A percentile compares a stretch with the other conserved stretches of the same genome.
Conservation (phyloP, 2,329 filamentous ascomycete genomes). For the Amphichorda felina region DNA sequence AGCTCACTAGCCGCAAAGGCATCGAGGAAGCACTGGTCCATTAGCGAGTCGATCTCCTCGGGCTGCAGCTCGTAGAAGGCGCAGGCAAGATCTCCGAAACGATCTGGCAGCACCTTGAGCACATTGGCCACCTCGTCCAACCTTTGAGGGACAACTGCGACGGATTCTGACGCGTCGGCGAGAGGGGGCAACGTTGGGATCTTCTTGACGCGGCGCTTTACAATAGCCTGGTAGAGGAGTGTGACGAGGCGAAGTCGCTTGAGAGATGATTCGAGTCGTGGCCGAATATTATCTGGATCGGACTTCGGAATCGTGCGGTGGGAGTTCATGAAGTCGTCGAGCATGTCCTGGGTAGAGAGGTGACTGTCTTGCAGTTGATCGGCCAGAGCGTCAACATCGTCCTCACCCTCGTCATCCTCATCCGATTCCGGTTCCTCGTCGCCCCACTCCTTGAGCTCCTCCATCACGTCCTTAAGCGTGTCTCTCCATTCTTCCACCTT, state of each 20-base stretch:
- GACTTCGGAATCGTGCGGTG: constrained; percentile 48
- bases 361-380: constrained; percentile 19
- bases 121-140: constrained; percentile 44
- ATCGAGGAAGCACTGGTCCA: constrained; percentile 48
- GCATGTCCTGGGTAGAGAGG: constrained; percentile 37
- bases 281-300: constrained; percentile 51
- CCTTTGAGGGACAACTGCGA: constrained; percentile 17
- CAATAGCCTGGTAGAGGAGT: constrained; percentile 56
- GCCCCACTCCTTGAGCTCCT: constrained; percentile 81
- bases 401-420: constrained; percentile 33
- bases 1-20: constrained; percentile 45
- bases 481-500: constrained; percentile 66
- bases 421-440: constrained; percentile 57
- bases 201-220: constrained; percentile 57
- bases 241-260: constrained; percentile 55
- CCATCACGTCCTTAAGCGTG: constrained; percentile 68
- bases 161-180: constrained; percentile 7
- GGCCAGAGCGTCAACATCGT: constrained; percentile 12
- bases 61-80: constrained; percentile 61
- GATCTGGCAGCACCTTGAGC: constrained; percentile 50
- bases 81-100: constrained; percentile 57
- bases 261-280: constrained; percentile 51
- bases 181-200: constrained; percentile 30
- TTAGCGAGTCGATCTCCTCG: constrained; percentile 41
- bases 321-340: constrained; percentile 58